A percentile compares a stretch with the other conserved stretches of the same genome.
Conservation (phyloP, 495 filamentous ascomycete species). For the Penicillium steckii region DNA sequence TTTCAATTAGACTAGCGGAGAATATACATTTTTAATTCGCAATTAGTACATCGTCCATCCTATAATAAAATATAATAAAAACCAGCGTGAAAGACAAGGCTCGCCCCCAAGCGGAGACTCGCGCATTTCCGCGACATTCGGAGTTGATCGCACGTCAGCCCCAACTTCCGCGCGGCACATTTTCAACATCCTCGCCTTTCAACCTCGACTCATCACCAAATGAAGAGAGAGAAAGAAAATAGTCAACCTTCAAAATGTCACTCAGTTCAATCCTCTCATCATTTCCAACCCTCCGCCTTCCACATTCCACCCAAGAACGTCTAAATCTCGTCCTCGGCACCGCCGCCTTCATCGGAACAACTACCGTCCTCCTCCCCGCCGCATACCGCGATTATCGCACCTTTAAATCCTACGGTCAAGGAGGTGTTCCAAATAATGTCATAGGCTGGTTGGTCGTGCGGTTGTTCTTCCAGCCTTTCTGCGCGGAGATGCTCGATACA, state of each 20-base stretch:
- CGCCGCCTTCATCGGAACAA: constrained; percentile 18
- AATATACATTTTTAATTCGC: too few relatives aligned
- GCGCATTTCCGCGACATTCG: background rate
- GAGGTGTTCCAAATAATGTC: constrained; percentile 33
- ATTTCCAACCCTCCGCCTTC: constrained; percentile 7
- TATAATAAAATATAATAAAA: too few relatives aligned
- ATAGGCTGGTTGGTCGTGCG: constrained; percentile 34
- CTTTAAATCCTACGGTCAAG: constrained; percentile 34
- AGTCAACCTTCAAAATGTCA: constrained; percentile 9
- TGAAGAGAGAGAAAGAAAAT: background rate
- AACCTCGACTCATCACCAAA: background rate
- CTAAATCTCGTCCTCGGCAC: constrained; percentile 20
- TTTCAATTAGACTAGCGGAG: too few relatives aligned
- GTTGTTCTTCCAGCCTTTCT: constrained; percentile 27
- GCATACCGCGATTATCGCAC: constrained; percentile 33
- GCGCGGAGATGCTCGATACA: constrained; percentile 33
- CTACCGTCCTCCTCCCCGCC: constrained; percentile 23
- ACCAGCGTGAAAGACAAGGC: background rate
- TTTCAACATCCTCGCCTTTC: background rate
- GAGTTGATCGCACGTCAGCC: constrained; percentile 2
- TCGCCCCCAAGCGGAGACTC: background rate
- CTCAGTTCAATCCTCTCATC: constrained; percentile 11
- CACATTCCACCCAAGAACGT: constrained; percentile 11
- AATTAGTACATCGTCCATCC: too few relatives aligned
- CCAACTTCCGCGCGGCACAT: background rate